Evolutionary conservation across 1,139 yeast species (phyloP).

Genomic region (Lodderomyces parapsilosis): DNA sequence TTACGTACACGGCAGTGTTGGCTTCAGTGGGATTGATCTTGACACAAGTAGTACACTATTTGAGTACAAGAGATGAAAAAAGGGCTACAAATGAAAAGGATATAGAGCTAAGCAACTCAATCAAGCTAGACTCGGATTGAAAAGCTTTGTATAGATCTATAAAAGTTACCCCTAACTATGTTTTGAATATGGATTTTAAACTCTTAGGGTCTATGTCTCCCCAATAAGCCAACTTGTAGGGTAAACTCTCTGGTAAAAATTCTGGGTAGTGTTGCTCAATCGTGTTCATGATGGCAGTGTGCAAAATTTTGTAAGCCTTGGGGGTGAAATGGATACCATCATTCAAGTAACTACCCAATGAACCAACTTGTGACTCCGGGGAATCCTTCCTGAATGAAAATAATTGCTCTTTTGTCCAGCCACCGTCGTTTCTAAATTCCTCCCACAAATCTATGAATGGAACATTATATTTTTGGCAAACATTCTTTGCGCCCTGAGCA

Average conservation of each 20-base stretch:
- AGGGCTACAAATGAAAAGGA: slow-evolving; percentile 2
- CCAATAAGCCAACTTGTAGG: slow-evolving; percentile 36
- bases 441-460: slow-evolving; percentile 57
- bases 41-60: slow-evolving; percentile 30
- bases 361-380: slow-evolving; percentile 13
- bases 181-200: slow-evolving; percentile 9
- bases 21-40: slow-evolving; percentile 38
- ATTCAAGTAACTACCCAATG: slow-evolving; percentile 20
- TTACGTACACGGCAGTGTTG: slow-evolving; percentile 48
- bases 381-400: slow-evolving; percentile 10
- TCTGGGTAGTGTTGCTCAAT: slow-evolving; percentile 50
- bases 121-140: slow-evolving; percentile 2
- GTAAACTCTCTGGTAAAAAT: slow-evolving; percentile 35
- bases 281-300: slow-evolving; percentile 34
- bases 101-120: not conserved
- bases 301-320: slow-evolving; percentile 56
- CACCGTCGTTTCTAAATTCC: slow-evolving; percentile 32
- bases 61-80: slow-evolving; percentile 32
- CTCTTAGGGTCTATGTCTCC: slow-evolving; percentile 23
- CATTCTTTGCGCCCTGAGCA: slow-evolving; percentile 44
- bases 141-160: slow-evolving; percentile 1
- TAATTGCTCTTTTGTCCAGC: slow-evolving; percentile 17
- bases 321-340: slow-evolving; percentile 76
- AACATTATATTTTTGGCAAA: slow-evolving; percentile 45
- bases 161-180: not conserved